Conservation (phyloP, 192 early-diverging fungal genomes). For the Irineochytrium annulatum region DNA sequence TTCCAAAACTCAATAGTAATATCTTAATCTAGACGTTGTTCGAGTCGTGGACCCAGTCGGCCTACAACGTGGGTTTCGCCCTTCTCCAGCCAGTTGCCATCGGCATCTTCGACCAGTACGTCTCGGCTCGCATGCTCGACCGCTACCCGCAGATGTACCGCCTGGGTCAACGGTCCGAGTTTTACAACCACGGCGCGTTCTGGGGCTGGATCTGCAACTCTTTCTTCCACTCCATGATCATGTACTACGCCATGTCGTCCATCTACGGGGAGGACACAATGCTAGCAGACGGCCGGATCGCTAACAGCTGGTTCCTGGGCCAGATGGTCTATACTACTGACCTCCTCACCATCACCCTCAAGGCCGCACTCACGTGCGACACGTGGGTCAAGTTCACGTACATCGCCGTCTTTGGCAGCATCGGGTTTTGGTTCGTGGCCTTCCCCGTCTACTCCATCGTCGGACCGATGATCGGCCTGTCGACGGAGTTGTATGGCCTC, state of each 20-base stretch:
- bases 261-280: conserved; percentile 61
- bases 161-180: conserved; percentile 47
- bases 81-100: conserved; percentile 88
- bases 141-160: conserved; percentile 95
- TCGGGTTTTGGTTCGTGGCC: conserved; percentile 76
- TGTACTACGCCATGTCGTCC: conserved; percentile 14
- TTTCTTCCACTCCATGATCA: conserved; percentile 80
- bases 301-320: conserved; percentile 83
- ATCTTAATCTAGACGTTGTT: conserved; percentile 72
- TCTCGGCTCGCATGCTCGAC: conserved; percentile 89
- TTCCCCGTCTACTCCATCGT: conserved; percentile 80
- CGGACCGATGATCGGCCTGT: conserved; percentile 56
- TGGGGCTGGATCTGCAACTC: conserved; percentile 91
- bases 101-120: conserved; percentile 95
- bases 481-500: conserved; percentile 45
- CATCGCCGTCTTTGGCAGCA: conserved; percentile 84
- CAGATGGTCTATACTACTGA: conserved; percentile 77
- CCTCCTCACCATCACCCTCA: conserved; percentile 75
- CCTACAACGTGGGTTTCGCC: conserved; percentile 93
- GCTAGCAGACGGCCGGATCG: conserved; percentile 58
- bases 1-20: conserved; percentile 2
- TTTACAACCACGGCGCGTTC: conserved; percentile 84
- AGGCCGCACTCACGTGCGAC: conserved; percentile 48
- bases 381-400: conserved; percentile 71
- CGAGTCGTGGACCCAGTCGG: conserved; percentile 91